phyloP scores from a whole-genome alignment of 192 early-diverging fungal species.

The Rhizophagus prolifer region DNA sequence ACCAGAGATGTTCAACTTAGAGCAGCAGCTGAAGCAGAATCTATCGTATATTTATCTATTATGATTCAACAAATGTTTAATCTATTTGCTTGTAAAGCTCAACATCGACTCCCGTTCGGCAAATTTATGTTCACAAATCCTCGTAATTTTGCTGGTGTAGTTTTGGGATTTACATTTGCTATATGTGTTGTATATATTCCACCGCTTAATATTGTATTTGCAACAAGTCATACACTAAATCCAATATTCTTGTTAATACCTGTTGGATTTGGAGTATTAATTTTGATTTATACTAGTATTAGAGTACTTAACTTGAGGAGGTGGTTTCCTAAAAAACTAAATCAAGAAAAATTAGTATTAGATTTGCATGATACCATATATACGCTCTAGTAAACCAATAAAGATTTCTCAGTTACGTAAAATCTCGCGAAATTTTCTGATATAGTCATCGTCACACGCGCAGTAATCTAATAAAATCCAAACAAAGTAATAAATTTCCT shows the following conservation, averaged over 20 bases:
- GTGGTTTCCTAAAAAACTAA: slow-evolving; percentile 63
- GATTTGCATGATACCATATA: slow-evolving; percentile 47
- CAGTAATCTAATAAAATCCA: too few species aligned
- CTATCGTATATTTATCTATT: slow-evolving; percentile 72
- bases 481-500: too few species aligned
- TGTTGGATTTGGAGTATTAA: slow-evolving; percentile 74
- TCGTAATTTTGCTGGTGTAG: slow-evolving; percentile 66
- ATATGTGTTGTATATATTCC: slow-evolving; percentile 83
- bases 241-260: slow-evolving; percentile 84
- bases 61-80: slow-evolving; percentile 93
- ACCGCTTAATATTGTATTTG: slow-evolving; percentile 75
- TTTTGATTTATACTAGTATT: slow-evolving; percentile 72
- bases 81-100: slow-evolving; percentile 88
- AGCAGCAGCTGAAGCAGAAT: slow-evolving; percentile 78
- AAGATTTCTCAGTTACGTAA: too few species aligned
- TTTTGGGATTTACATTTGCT: slow-evolving; percentile 64
- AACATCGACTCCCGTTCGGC: slow-evolving; percentile 74
- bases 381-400: background rate
- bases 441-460: too few species aligned
- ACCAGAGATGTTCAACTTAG: slow-evolving; percentile 59
- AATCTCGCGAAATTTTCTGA: too few species aligned
- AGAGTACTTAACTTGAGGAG: slow-evolving; percentile 63
- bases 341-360: slow-evolving; percentile 77
- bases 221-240: slow-evolving; percentile 62
- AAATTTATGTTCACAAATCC: slow-evolving; percentile 80